A percentile compares a stretch with the other conserved stretches of the same genome.
Conservation (phyloP, 2,329 filamentous ascomycete species). For the Tolypocladium inflatum region DNA sequence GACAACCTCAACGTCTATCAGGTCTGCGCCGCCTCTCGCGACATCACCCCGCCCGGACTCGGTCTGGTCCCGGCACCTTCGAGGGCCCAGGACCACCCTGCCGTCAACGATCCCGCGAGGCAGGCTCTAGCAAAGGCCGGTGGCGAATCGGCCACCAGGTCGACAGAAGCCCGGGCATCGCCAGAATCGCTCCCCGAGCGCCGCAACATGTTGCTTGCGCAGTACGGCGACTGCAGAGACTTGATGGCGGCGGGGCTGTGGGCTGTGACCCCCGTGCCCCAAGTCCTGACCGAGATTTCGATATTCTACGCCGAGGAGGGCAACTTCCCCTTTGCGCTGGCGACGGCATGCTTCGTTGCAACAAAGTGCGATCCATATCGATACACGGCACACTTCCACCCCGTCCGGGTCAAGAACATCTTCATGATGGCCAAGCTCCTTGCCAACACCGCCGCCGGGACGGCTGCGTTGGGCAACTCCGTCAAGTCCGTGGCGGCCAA, state of each 20-base stretch:
- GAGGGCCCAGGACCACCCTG: slow-evolving; percentile 17
- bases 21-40: slow-evolving; percentile 31
- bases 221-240: slow-evolving; percentile 13
- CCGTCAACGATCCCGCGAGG: slow-evolving; percentile 9
- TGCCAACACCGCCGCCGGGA: slow-evolving; percentile 35
- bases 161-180: slow-evolving; percentile 12
- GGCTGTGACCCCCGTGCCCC: slow-evolving; percentile 39
- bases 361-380: slow-evolving; percentile 40
- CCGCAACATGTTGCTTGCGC: slow-evolving; percentile 8
- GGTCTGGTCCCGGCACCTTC: slow-evolving; percentile 33
- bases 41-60: slow-evolving; percentile 31
- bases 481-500: slow-evolving; percentile 14
- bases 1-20: slow-evolving; percentile 45
- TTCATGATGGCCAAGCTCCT: slow-evolving; percentile 43
- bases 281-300: slow-evolving; percentile 33
- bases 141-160: slow-evolving; percentile 17
- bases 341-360: slow-evolving; percentile 37
- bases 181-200: slow-evolving; percentile 17
- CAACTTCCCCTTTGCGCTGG: slow-evolving; percentile 33
- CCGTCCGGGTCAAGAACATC: slow-evolving; percentile 39
- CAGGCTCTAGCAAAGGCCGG: slow-evolving; percentile 7
- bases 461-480: slow-evolving; percentile 15
- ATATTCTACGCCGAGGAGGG: slow-evolving; percentile 33
- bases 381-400: slow-evolving; percentile 39
- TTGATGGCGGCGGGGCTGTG: slow-evolving; percentile 25